phyloP scores from a whole-genome alignment of 1,284 basidiomycete genomes.

The Pulchroboletus neoregius region DNA sequence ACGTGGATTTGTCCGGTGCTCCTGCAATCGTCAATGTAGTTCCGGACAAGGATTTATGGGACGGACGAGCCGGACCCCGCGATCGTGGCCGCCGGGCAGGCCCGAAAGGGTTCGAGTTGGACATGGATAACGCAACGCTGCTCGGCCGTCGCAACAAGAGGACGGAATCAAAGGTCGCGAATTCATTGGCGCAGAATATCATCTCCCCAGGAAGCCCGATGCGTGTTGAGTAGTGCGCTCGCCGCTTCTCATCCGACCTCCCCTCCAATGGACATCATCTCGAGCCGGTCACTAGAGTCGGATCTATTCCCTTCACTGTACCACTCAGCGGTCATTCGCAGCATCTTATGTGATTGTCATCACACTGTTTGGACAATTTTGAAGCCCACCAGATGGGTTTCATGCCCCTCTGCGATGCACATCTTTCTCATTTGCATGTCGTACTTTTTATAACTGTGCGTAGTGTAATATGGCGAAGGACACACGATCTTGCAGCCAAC shows the following conservation, averaged over 20 bases:
- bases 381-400: not conserved
- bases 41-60: conserved; percentile 37
- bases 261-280: not conserved
- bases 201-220: conserved; percentile 39
- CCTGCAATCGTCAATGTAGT: conserved; percentile 15
- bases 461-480: conserved; percentile 19
- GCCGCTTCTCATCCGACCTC: not conserved
- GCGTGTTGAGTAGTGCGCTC: conserved; percentile 25
- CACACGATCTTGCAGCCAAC: conserved; percentile 7
- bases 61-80: conserved; percentile 74
- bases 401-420: conserved; percentile 6
- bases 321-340: not conserved
- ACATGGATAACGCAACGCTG: conserved; percentile 80
- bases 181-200: conserved; percentile 38
- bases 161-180: conserved; percentile 31
- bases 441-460: conserved; percentile 13
- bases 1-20: conserved; percentile 33
- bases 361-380: not conserved
- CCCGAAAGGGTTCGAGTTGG: conserved; percentile 67
- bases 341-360: not conserved
- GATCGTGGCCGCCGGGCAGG: conserved; percentile 48
- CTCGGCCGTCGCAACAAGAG: conserved; percentile 66
- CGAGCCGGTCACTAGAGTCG: not conserved
- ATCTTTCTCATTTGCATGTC: conserved; percentile 14
- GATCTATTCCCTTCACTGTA: not conserved